phyloP scores from a whole-genome alignment of 2,329 filamentous ascomycete genomes.

The Geosmithia morbida region DNA sequence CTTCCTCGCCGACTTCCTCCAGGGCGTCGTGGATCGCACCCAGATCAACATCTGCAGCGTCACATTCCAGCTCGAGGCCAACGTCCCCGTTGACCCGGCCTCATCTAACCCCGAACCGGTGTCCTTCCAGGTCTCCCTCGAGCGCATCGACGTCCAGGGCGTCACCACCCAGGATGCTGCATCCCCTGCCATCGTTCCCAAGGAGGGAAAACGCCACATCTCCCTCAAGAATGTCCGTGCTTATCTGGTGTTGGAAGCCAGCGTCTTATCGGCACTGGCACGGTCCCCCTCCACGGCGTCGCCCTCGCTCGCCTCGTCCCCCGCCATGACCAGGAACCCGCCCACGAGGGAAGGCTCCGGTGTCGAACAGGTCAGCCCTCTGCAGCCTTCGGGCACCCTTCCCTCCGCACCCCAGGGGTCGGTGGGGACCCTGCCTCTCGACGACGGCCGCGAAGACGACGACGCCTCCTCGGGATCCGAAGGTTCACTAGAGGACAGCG shows the following conservation, averaged over 20 bases:
- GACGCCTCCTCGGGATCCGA: not conserved
- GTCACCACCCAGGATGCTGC: conserved; percentile 31
- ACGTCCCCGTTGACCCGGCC: conserved; percentile 34
- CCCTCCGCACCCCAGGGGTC: not conserved
- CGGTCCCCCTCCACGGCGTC: conserved; percentile 37
- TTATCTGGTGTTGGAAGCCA: conserved; percentile 52
- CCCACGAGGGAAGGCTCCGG: conserved; percentile 16
- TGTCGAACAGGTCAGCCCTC: not conserved
- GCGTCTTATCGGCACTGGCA: conserved; percentile 45
- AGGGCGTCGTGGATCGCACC: conserved; percentile 59
- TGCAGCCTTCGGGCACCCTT: not conserved
- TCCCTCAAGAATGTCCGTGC: conserved; percentile 49
- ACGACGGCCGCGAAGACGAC: not conserved
- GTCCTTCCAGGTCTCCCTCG: conserved; percentile 50
- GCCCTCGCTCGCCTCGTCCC: conserved; percentile 32
- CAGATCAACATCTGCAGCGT: conserved; percentile 53
- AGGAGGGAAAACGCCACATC: conserved; percentile 51
- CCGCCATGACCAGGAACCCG: conserved; percentile 25
- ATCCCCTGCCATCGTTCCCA: conserved; percentile 25
- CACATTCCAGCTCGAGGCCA: conserved; percentile 49
- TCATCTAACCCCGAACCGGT: conserved; percentile 35
- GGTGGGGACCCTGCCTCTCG: not conserved
- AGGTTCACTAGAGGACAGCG: conserved; percentile 27
- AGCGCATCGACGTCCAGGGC: conserved; percentile 52
- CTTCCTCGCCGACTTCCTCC: conserved; percentile 58